These are phyloP conservation scores for Monosporascus cannonballus DNA, from an alignment of 2,329 filamentous ascomycete genomes.

Conservation along the genomic window DNA sequence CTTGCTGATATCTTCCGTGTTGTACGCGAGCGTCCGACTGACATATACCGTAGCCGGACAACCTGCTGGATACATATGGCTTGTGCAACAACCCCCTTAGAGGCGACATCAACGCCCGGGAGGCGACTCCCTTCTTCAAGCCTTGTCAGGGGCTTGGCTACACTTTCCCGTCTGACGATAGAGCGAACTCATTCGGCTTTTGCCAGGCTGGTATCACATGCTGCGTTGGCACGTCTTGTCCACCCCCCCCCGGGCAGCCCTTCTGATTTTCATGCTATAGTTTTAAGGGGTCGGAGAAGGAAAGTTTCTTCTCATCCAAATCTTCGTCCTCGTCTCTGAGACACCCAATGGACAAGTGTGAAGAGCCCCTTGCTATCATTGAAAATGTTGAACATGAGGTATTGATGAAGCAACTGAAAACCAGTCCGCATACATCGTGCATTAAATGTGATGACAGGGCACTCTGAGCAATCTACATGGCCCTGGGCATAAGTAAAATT, in stretches of 20 bases:
- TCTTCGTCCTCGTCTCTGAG: too few species aligned
- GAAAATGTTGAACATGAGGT: too few species aligned
- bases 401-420: too few species aligned
- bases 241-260: conserved; percentile 2
- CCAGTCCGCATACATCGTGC: too few species aligned
- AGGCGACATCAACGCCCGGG: not conserved
- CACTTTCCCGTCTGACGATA: conserved; percentile 13
- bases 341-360: too few species aligned
- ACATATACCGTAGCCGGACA: not conserved
- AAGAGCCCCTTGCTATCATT: too few species aligned
- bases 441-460: too few species aligned
- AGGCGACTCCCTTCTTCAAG: conserved; percentile 9
- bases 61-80: conserved; percentile 3
- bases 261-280: not conserved
- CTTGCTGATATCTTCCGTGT: not conserved
- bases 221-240: conserved; percentile 7
- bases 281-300: too few species aligned
- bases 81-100: conserved; percentile 14
- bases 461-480: too few species aligned
- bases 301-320: too few species aligned
- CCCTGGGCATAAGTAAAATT: too few species aligned
- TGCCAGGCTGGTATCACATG: conserved; percentile 12
- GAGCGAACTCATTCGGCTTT: conserved; percentile 9
- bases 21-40: not conserved
- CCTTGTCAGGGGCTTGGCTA: conserved; percentile 17